Evolutionary conservation across 345 rosid species (phyloP), one percentile per base, ranked within the genome.

Genomic region (Acer campestre): DNA sequence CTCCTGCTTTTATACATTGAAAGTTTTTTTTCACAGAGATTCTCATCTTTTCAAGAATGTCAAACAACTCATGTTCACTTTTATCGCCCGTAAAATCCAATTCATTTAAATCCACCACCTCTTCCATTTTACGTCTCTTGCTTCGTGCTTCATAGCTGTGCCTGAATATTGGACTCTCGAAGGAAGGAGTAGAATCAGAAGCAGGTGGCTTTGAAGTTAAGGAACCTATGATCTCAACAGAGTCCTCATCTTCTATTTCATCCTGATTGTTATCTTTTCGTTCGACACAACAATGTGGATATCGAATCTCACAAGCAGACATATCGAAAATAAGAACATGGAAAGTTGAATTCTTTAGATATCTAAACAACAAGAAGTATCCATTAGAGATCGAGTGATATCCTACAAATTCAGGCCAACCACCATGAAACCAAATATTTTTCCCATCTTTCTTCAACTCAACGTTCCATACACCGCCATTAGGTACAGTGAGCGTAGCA

Each of bases 261-360:
- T 29, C 31, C 31, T 2, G 31, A 29, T 29, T 29, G 31, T 29
- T 29, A 29, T 25, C 27, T 25, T 25, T 25, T 25, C 27, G 27
- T 25, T 56, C 10, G 10, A 42, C 46, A 42, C 46, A 42, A 42
- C 10, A 42, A 40, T 51, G 46, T 17, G 72, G 83, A 77, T 88
- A 85, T 23, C 78, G 82, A 46, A 82, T 84, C 82, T 85, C 87
- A 2, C 84, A 82, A 69, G 74, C 70, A 38, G 84, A n/a, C 64
- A 83, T 74, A 78, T 85, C 76, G 77, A 62, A 87, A 38, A 85
- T 48, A 61, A 76, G 63, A 11, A 83, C 84, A 49, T 73, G 35
- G 55, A 87, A 87, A 72, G 42, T 67, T 7, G 88, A 85, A 48
- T 76, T 67, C 67, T 85, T 85, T 74, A 72, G 81, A 42, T 87